These are phyloP conservation scores for Kodamaea lidongshanica DNA, from an alignment of 805 yeast genomes.

Conservation along the genomic window DNA sequence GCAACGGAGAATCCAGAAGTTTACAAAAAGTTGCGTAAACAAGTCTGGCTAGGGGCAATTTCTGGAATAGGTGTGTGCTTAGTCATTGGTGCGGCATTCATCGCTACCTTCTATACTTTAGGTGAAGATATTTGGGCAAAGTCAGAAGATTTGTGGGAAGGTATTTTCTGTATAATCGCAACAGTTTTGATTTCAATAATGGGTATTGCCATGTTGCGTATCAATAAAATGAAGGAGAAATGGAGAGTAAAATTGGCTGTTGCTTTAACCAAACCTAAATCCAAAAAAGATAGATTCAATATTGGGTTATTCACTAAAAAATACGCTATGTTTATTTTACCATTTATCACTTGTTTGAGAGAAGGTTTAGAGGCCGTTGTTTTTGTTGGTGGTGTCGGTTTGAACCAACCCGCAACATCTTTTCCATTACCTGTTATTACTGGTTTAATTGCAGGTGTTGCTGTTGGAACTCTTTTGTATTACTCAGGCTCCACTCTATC, in stretches of 20 bases:
- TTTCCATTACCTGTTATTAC: conserved; percentile 21
- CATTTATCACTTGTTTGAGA: conserved; percentile 85
- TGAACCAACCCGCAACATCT: conserved; percentile 29
- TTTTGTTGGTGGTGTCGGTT: conserved; percentile 93
- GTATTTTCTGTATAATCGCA: conserved; percentile 21
- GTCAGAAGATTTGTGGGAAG: conserved; percentile 24
- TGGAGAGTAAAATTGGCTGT: conserved; percentile 26
- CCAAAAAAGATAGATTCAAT: conserved; percentile 25
- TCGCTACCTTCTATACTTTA: conserved; percentile 19
- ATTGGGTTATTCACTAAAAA: conserved; percentile 56
- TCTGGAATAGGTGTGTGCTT: conserved; percentile 17
- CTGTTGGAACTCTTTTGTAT: conserved; percentile 18
- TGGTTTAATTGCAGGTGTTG: conserved; percentile 19
- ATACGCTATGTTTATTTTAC: conserved; percentile 84
- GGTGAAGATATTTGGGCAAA: conserved; percentile 17
- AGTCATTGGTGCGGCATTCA: conserved; percentile 19
- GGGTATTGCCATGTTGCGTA: conserved; percentile 26
- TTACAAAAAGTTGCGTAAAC: conserved; percentile 15
- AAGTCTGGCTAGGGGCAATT: conserved; percentile 20
- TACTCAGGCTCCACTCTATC: conserved; percentile 19
- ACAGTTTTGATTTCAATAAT: conserved; percentile 20
- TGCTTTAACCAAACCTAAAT: conserved; percentile 16
- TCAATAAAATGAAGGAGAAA: conserved; percentile 25
- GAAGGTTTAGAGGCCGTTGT: conserved; percentile 97
- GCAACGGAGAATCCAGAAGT: conserved; percentile 16